These are phyloP conservation scores for Thraustochytrium striatum DNA, from an alignment of 352 stramenopile genomes.

Conservation along the genomic window DNA sequence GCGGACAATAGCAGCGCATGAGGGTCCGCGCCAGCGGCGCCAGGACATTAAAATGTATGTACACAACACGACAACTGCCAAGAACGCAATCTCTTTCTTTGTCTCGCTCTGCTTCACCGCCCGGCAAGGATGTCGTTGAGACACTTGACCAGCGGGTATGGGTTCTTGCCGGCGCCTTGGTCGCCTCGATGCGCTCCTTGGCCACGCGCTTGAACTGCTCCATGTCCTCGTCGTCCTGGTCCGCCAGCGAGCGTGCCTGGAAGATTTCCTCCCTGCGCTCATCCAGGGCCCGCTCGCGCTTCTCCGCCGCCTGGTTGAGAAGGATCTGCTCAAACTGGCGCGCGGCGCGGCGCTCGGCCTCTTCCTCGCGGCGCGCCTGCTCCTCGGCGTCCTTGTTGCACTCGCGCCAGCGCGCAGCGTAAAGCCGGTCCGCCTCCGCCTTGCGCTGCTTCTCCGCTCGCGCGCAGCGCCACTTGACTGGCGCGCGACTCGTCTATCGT, in stretches of 20 bases:
- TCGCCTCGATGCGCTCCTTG: neutral
- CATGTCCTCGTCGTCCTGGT: constrained; percentile 1
- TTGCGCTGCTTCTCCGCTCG: constrained; percentile 56
- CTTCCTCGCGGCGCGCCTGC: constrained; percentile 64
- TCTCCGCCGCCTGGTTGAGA: constrained; percentile 69
- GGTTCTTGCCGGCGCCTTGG: constrained; percentile 29
- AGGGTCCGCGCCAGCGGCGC: no score
- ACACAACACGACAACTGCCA: no score
- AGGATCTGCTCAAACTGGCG: constrained; percentile 65
- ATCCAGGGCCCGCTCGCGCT: constrained; percentile 57
- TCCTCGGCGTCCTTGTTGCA: constrained; percentile 65
- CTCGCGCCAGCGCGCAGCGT: constrained; percentile 65
- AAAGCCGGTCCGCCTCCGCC: constrained; percentile 58
- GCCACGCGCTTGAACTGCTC: constrained; percentile 34
- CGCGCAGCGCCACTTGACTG: constrained; percentile 64
- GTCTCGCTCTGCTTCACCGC: no score
- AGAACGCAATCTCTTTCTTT: no score
- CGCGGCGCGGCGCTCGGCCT: constrained; percentile 63
- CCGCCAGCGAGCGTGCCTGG: constrained; percentile 49
- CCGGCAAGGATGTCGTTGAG: constrained; percentile 29
- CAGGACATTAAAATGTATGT: no score
- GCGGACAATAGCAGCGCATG: constrained; percentile 58
- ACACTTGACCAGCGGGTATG: constrained; percentile 3
- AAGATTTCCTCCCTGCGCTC: neutral
- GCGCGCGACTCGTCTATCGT: constrained; percentile 64